Base-by-base conservation (phyloP, 768 basidiomycete genomes). In the Mycena belliarum region DNA sequence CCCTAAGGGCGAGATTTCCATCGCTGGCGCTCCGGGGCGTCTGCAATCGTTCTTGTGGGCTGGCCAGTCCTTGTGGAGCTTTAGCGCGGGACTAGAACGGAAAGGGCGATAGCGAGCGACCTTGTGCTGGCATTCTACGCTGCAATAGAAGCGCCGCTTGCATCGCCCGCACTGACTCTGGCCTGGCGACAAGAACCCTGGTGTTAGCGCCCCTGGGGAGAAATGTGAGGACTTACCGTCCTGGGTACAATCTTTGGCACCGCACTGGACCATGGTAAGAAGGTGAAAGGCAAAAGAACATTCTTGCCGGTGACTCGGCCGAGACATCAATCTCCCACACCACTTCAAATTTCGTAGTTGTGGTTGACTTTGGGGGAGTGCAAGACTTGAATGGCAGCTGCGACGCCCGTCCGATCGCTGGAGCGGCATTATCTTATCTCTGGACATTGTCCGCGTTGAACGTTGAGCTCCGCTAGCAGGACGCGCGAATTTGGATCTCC, bases 1-100 rank as follows among this genome's bases (percentile, higher is more conserved):
- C 20, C 52, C 58, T n/a, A 38, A 60, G 35, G 59, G 53, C 7
- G 53, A 60, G 0, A 33, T 21, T 1, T n/a, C 18, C 23, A n/a
- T 11, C 0, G 26, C 2, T 2, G 57, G 37, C 4, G 52, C 9
- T 0, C 15, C 25, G 21, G 43, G 48, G 14, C 23, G 26, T 24
- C 54, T 59, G 29, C 59, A 60, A 12, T 50, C 26, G 41, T 50
- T 49, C n/a, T 60, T 60, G 28, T 60, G 59, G 1, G 42, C 20
- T 6, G 48, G 4, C 59, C 59, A 55, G 49, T 60, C 53, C 59
- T 54, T 18, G 25, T 3, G 5, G 6, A 35, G 18, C n/a, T n/a
- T 7, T 35, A 12, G 29, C 33, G 3, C 33, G 33, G 11, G 12
- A n/a, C n/a, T n/a, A n/a, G n/a, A n/a, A n/a, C 6, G 25, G 10